Base-by-base conservation (phyloP, 2,329 filamentous ascomycete genomes). In the Lachnellula subtilissima region DNA sequence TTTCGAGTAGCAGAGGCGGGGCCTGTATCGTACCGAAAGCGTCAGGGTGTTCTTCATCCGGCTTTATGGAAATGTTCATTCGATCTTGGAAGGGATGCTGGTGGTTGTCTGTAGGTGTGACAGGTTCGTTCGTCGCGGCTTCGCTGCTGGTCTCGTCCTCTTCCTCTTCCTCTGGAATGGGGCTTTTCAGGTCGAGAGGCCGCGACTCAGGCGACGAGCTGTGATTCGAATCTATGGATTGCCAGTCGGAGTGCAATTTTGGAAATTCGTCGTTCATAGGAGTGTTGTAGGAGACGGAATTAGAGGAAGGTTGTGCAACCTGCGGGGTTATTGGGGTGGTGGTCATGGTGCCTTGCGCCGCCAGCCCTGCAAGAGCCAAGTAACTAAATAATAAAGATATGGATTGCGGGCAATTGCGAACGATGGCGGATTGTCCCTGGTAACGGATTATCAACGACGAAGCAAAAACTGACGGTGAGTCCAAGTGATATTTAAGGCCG, bases 121-220 rank as follows among this genome's bases (percentile, higher is more conserved):
- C 74, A 46, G 83, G 83, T 61, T 86, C 83, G 71, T 80, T 32
- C 8, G 28, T 79, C 54, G 76, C 73, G 23, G 77, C 78, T 64
- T 85, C 82, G 69, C 78, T 84, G 60, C 80, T 78, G 8, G 81
- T 83, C 67, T 85, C 83, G 71, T 70, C 65, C 17, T 80, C 80
- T 70, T 71, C 70, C 43, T 81, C 69, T 48, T 81, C 81, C 71
- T 84, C 81, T 51, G 77, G 74, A 58, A 84, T 83, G 53, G 80
- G 76, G 59, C 73, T 75, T 61, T 74, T 72, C 9, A 81, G 70
- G 52, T 82, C 79, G 62, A 76, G 74, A 52, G 78, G 73, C 61
- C 58, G 58, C 7, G 58, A 61, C 43, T 69, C 65, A 15, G 64
- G 63, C 2, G 65, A 66, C 1, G 62, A 65, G 23, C 57, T 55